A percentile compares a stretch with the other conserved stretches of the same genome.
Evolutionary conservation across 2,329 filamentous ascomycete species (phyloP).

Genomic region (Botrytis paeoniae): DNA sequence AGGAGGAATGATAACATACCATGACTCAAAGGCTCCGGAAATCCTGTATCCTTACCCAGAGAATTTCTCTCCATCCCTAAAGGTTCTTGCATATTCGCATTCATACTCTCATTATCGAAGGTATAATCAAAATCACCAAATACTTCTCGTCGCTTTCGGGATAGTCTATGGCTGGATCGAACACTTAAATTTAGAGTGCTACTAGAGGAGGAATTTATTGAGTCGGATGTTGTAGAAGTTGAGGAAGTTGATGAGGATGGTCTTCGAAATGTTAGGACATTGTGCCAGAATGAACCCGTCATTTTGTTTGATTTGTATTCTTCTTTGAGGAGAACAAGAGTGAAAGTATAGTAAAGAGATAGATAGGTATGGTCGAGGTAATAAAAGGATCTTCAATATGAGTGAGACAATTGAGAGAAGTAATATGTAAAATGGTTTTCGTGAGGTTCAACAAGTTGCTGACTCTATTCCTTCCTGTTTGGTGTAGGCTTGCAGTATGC

Average conservation of each 20-base stretch:
- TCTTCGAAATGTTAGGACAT: conserved; percentile 15
- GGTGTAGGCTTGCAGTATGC: conserved; percentile 10
- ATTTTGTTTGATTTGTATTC: not conserved
- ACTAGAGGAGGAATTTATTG: conserved; percentile 15
- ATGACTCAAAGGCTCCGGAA: conserved; percentile 35
- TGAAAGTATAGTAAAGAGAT: not conserved
- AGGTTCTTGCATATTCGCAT: conserved; percentile 26
- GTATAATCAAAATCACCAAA: conserved; percentile 13
- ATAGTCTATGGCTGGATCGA: not conserved
- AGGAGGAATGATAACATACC: conserved; percentile 24
- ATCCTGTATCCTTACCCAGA: conserved; percentile 39
- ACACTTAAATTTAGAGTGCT: conserved; percentile 1
- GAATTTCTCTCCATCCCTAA: conserved; percentile 7
- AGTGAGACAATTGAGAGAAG: not conserved
- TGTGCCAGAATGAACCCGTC: conserved; percentile 34
- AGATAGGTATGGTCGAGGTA: not conserved
- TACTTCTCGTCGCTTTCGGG: conserved; percentile 10
- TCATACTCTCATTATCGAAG: conserved; percentile 20
- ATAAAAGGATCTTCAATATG: not conserved
- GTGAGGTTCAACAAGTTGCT: conserved; percentile 5
- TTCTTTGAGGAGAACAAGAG: not conserved
- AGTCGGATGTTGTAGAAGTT: conserved; percentile 10
- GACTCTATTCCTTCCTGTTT: conserved; percentile 11
- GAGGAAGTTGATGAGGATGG: conserved; percentile 16
- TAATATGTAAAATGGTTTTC: not conserved